Evolutionary conservation across 2,329 filamentous ascomycete genomes (phyloP).

Genomic region (Coniella vitis): DNA sequence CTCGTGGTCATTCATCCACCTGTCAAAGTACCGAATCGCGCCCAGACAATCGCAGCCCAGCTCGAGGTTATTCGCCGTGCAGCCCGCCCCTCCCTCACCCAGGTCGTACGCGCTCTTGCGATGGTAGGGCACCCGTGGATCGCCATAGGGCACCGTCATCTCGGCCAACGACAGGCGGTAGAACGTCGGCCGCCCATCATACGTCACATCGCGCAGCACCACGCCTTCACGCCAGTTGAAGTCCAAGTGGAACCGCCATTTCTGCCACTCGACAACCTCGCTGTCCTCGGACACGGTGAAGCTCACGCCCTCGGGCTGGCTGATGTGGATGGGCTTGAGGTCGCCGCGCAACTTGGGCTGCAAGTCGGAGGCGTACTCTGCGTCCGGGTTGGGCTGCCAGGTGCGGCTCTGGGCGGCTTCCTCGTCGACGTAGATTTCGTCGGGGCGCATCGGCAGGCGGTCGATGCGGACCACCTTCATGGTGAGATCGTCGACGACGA

Average conservation of each 20-base stretch:
- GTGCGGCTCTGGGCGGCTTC: conserved; percentile 18
- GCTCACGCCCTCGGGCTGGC: conserved; percentile 54
- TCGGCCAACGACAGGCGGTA: conserved; percentile 53
- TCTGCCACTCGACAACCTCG: conserved; percentile 19
- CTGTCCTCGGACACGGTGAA: conserved; percentile 32
- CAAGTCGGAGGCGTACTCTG: conserved; percentile 42
- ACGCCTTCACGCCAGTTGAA: conserved; percentile 48
- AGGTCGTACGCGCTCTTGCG: conserved; percentile 7
- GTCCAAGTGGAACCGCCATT: conserved; percentile 38
- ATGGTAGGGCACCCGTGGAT: conserved; percentile 6
- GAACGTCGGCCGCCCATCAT: conserved; percentile 53
- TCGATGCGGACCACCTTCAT: conserved; percentile 41
- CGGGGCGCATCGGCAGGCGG: conserved; percentile 24
- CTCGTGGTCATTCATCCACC: conserved; percentile 46
- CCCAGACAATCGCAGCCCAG: conserved; percentile 11
- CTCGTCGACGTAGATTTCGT: conserved; percentile 13
- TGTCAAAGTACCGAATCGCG: conserved; percentile 40
- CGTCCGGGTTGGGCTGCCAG: conserved; percentile 30
- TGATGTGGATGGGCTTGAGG: conserved; percentile 53
- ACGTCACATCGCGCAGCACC: conserved; percentile 45
- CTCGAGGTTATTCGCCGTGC: conserved; percentile 4
- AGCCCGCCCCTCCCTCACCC: conserved; percentile 6
- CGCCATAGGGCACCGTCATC: conserved; percentile 52
- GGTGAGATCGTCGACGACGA: conserved; percentile 39
- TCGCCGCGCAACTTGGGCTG: conserved; percentile 2